Percentiles rank a stretch among this genome's conserved stretches.
These are phyloP conservation scores for Trametes gibbosa DNA, from an alignment of 768 basidiomycete genomes.

Conservation along the genomic window DNA sequence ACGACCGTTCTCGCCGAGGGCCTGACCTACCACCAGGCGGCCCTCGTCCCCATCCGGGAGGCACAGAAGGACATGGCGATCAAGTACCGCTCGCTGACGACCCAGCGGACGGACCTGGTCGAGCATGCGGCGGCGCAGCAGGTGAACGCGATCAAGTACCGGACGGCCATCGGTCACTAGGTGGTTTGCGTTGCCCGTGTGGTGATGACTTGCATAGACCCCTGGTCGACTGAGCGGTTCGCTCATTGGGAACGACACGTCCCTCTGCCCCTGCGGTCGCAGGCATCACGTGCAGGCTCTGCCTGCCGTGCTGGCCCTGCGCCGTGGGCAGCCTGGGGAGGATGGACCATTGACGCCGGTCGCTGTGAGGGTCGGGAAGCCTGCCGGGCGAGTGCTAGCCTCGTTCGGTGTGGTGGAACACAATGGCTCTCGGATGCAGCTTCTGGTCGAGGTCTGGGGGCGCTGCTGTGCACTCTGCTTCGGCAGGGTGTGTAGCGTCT, in stretches of 20 bases:
- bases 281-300: neutral
- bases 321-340: neutral
- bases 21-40: constrained; percentile 18
- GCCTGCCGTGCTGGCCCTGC: neutral
- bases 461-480: neutral
- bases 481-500: neutral
- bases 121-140: constrained; percentile 13
- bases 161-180: constrained; percentile 1
- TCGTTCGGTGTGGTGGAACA: neutral
- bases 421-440: neutral
- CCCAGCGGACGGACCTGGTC: constrained; percentile 12
- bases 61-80: constrained; percentile 18
- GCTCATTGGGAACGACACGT: neutral
- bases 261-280: neutral
- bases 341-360: neutral
- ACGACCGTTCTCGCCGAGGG: constrained; percentile 12
- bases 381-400: neutral
- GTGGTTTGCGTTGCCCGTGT: neutral
- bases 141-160: constrained; percentile 14
- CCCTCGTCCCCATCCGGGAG: constrained; percentile 15
- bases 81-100: constrained; percentile 21
- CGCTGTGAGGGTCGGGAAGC: neutral
- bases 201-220: neutral
- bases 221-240: neutral
- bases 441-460: neutral